Evolutionary conservation across 1,139 yeast species (phyloP), one percentile per base, ranked within the genome.

Genomic region (Yamadazyma atlantica): DNA sequence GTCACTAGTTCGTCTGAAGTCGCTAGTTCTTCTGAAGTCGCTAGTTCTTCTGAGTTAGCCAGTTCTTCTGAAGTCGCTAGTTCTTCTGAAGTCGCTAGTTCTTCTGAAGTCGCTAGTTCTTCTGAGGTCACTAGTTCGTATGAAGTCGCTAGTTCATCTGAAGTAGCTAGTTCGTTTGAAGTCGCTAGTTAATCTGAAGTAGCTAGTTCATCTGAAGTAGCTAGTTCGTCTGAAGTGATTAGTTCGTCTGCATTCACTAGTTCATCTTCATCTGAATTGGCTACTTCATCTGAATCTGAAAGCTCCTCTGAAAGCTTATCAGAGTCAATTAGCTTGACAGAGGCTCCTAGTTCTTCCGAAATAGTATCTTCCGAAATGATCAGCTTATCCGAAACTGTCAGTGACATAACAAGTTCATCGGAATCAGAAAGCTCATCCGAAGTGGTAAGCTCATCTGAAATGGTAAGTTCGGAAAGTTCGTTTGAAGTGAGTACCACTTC

Each of bases 301-400:
- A 23, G 26, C n/a, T 23, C 26, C n/a, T 23, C 26, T 23, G 26
- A 23, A 23, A 23, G 26, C n/a, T 23, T 13, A 11, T 23, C 26
- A 11, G 26, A 23, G 26, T 4, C 4, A 7, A n/a, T n/a, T n/a
- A n/a, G n/a, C 16, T 19, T 19, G 22, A 19, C 29, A 26, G 14
- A n/a, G n/a, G n/a, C n/a, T n/a, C n/a, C n/a, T n/a, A n/a, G n/a
- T n/a, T n/a, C n/a, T n/a, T n/a, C n/a, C n/a, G n/a, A n/a, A n/a
- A n/a, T n/a, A n/a, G n/a, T n/a, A n/a, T n/a, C n/a, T n/a, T n/a
- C n/a, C n/a, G n/a, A n/a, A n/a, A n/a, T n/a, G n/a, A n/a, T n/a
- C n/a, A n/a, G n/a, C n/a, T n/a, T n/a, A n/a, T n/a, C n/a, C n/a
- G n/a, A n/a, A n/a, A n/a, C n/a, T n/a, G n/a, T n/a, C n/a, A n/a